Percentiles rank a stretch among this genome's conserved stretches.
phyloP scores from a whole-genome alignment of 441 rosid species.

The Populus hybrid region DNA sequence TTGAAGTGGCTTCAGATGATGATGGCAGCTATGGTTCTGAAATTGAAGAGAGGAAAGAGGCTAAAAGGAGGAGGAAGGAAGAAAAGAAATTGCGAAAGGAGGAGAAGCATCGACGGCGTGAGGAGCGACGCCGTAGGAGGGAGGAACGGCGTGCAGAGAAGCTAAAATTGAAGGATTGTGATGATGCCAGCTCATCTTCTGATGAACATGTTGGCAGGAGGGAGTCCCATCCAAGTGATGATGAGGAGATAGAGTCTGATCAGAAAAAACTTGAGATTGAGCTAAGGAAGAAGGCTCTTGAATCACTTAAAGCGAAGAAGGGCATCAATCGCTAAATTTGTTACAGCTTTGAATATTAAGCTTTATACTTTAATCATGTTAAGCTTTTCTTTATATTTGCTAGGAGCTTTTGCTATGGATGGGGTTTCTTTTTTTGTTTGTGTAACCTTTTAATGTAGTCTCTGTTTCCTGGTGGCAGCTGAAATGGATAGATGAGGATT shows the following conservation, averaged over 20 bases:
- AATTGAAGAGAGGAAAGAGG: constrained; percentile 71
- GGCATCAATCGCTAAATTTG: constrained; percentile 49
- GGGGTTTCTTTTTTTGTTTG: constrained; percentile 27
- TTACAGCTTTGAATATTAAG: constrained; percentile 23
- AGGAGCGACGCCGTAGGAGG: constrained; percentile 71
- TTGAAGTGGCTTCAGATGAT: constrained; percentile 56
- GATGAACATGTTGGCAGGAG: constrained; percentile 37
- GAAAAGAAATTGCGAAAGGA: constrained; percentile 83
- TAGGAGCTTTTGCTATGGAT: constrained; percentile 31
- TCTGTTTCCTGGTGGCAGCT: constrained; percentile 90
- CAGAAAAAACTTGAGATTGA: constrained; percentile 93
- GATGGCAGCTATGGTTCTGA: constrained; percentile 59
- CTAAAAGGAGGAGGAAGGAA: constrained; percentile 82
- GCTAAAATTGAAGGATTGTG: constrained; percentile 48
- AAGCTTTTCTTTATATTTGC: constrained; percentile 29
- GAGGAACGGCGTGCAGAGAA: constrained; percentile 77
- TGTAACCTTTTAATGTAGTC: constrained; percentile 54
- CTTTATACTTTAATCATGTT: constrained; percentile 27
- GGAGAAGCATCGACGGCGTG: constrained; percentile 73
- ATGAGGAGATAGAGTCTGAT: constrained; percentile 47
- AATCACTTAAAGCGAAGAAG: constrained; percentile 95
- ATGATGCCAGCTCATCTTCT: constrained; percentile 49
- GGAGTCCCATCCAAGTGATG: constrained; percentile 35
- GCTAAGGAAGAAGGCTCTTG: constrained; percentile 89
- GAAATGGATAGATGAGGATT: constrained; percentile 76